Percentiles rank a stretch among this genome's conserved stretches.
Conservation (phyloP, 176 grass and related monocot genomes). For the Musa beccarii region DNA sequence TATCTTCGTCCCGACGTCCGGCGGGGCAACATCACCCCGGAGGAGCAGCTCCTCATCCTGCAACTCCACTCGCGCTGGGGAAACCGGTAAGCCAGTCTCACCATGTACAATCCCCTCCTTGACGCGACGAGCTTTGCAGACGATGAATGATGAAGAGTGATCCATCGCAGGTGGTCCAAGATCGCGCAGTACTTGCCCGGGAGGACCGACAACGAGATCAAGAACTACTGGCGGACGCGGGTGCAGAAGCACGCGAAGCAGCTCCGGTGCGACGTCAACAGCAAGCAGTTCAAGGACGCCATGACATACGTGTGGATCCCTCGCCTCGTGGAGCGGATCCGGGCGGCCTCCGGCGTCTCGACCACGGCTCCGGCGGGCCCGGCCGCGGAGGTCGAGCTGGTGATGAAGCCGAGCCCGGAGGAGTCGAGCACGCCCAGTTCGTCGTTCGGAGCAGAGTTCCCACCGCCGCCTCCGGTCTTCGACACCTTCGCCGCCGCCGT, state of each 20-base stretch:
- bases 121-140: too few relatives aligned
- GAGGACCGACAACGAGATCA: slow-evolving; percentile 15
- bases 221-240: slow-evolving; percentile 18
- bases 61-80: slow-evolving; percentile 94
- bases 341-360: background rate
- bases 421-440: background rate
- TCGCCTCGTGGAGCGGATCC: slow-evolving; percentile 8
- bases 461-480: background rate
- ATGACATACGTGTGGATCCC: slow-evolving; percentile 14
- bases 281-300: slow-evolving; percentile 16
- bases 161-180: slow-evolving; percentile 5
- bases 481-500: too few relatives aligned
- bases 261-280: slow-evolving; percentile 17
- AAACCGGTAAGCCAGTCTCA: slow-evolving; percentile 35
- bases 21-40: slow-evolving; percentile 88
- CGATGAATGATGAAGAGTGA: too few relatives aligned
- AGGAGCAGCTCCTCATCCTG: slow-evolving; percentile 93
- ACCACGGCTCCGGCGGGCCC: too few relatives aligned
- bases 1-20: slow-evolving; percentile 91
- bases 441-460: background rate
- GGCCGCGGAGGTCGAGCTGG: background rate
- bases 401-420: background rate
- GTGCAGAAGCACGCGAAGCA: slow-evolving; percentile 22
- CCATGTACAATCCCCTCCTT: too few relatives aligned
- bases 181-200: slow-evolving; percentile 15